Percentiles rank a stretch among this genome's conserved stretches.
Evolutionary conservation across 179 eudicot genomes (phyloP).

Genomic region (Drosera spatulata): DNA sequence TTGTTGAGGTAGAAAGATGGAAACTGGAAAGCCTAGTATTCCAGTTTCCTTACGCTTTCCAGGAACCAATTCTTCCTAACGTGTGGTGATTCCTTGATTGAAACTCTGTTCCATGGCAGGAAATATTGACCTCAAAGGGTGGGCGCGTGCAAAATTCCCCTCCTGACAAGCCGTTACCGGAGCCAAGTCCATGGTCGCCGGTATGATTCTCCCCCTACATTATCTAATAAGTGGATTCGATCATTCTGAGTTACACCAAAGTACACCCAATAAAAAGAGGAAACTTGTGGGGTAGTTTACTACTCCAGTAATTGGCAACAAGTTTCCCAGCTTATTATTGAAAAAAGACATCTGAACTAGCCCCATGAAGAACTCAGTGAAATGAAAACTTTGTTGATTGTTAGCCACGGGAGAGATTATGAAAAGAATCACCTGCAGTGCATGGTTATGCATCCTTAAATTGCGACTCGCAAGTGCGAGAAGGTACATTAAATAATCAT

Average conservation of each 20-base stretch:
- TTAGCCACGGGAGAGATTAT: no score
- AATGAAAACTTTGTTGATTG: no score
- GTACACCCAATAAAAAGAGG: background rate
- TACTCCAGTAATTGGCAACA: no score
- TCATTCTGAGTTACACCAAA: background rate
- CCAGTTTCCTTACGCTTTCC: background rate
- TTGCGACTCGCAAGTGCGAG: no score
- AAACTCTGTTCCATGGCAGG: constrained; percentile 33
- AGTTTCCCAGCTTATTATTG: no score
- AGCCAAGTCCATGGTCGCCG: constrained; percentile 99
- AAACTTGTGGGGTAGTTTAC: no score
- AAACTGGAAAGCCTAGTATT: background rate
- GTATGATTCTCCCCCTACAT: constrained; percentile 30
- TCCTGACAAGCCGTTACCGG: constrained; percentile 61
- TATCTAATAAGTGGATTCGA: background rate
- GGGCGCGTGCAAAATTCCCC: constrained; percentile 96
- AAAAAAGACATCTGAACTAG: no score
- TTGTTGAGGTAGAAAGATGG: no score
- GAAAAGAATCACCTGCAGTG: no score
- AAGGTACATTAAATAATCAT: no score
- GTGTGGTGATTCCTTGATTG: background rate
- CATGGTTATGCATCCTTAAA: no score
- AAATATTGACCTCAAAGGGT: constrained; percentile 63
- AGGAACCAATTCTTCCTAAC: background rate
- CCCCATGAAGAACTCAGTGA: no score